phyloP scores from a whole-genome alignment of 2,329 filamentous ascomycete genomes.

The Colletotrichum siamense region DNA sequence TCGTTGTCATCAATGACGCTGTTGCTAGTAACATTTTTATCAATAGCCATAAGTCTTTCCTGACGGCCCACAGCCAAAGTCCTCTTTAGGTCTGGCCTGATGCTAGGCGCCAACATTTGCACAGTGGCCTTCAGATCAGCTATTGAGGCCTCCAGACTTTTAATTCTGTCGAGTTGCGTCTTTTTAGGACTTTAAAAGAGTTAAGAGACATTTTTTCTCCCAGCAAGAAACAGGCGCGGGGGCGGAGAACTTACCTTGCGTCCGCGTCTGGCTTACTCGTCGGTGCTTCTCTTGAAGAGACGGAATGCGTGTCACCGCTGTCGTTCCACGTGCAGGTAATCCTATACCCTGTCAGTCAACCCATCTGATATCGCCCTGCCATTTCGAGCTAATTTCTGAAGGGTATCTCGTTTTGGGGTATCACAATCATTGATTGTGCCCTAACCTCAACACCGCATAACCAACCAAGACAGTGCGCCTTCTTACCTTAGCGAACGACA shows the following conservation, averaged over 20 bases:
- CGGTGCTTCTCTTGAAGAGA: neutral
- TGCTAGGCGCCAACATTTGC: slow-evolving; percentile 1
- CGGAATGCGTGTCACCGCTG: slow-evolving; percentile 17
- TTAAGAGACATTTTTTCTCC: neutral
- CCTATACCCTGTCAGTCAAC: neutral
- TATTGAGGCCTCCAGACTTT: slow-evolving; percentile 9
- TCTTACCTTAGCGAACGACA: slow-evolving; percentile 18
- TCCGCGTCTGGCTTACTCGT: slow-evolving; percentile 4
- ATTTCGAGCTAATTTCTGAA: too few species aligned
- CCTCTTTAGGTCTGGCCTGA: neutral
- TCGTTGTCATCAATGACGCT: neutral
- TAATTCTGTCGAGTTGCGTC: neutral
- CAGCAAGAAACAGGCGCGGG: neutral
- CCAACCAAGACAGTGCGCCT: neutral
- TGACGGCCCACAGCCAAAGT: neutral
- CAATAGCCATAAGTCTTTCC: neutral
- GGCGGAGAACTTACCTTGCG: neutral
- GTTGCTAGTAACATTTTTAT: neutral
- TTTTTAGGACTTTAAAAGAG: neutral
- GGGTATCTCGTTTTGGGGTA: neutral
- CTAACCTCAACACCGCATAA: neutral
- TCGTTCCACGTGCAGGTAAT: slow-evolving; percentile 20
- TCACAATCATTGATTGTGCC: neutral
- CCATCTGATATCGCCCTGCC: neutral
- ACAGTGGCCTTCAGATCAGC: slow-evolving; percentile 12